Evolutionary conservation across 1,284 basidiomycete genomes (phyloP), one percentile per base, ranked within the genome.

Genomic region (Fomitiporia mediterranea): DNA sequence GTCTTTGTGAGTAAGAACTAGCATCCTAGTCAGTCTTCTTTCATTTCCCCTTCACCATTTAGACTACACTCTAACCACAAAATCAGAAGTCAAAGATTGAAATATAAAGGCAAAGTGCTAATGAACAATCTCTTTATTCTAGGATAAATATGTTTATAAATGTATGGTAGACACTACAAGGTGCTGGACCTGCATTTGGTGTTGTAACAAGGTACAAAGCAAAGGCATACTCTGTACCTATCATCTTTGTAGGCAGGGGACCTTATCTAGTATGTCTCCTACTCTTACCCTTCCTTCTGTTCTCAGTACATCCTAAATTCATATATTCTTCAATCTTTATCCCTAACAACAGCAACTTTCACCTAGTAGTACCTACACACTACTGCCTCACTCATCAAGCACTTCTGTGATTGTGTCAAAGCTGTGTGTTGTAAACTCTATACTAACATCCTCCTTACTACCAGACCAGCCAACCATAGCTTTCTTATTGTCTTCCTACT

Each of bases 391-490:
- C 80, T 96, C 34, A 85, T 96, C 67, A 88, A 86, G 61, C 93
- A 96, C 69, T 93, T 94, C 75, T 83, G 93, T 25, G 94, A 96
- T 69, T 94, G 92, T 66, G 81, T 95, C 71, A 95, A 95, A 66
- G 83, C 83, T 32, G 87, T 89, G 3, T 91, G 91, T 13, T 79
- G 86, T 21, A 85, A 92, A 65, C 80, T 95, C 15, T 95, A 96
- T 69, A 86, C 89, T 34, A 95, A 95, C 67, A 81, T 93, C 38
- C 81, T 95, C 56, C 79, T 96, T 55, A 95, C 93, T 0, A 91
- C 93, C 0, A 93, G 91, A 17, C 89, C 94, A 4, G 82, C 81
- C 11, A 82, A 83, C 51, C 80, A 87, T 64, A 86, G 91, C 62
- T 91, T 89, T 13, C 81, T 96, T 21, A 80, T 94, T 54, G 89